phyloP scores from a whole-genome alignment of 768 basidiomycete genomes.

The Leccinellum rugosiceps region DNA sequence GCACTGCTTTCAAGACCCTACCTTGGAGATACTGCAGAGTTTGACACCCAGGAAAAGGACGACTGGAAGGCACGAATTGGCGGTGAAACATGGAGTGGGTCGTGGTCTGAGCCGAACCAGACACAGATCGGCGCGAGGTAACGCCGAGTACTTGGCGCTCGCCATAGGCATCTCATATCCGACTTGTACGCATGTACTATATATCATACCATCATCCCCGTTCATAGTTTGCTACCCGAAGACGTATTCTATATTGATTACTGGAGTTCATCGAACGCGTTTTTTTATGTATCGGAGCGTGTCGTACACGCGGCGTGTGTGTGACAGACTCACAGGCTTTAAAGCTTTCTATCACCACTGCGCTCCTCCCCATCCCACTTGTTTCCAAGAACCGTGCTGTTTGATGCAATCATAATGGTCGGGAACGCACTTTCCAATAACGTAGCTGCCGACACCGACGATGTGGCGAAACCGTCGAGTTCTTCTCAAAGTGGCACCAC shows the following conservation, averaged over 20 bases:
- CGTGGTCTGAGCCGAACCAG: conserved; percentile 38
- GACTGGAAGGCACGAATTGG: conserved; percentile 51
- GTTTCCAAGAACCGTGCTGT: background rate
- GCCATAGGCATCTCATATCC: background rate
- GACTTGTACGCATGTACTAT: conserved; percentile 15
- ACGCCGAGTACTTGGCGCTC: conserved; percentile 2
- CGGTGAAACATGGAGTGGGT: conserved; percentile 48
- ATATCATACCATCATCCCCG: conserved; percentile 9
- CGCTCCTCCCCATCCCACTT: conserved; percentile 5
- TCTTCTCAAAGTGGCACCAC: conserved; percentile 5
- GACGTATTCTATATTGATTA: background rate
- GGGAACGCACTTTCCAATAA: conserved; percentile 17
- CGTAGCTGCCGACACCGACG: conserved; percentile 12
- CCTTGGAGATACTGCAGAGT: conserved; percentile 8
- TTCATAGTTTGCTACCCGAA: background rate
- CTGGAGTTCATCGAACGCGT: background rate
- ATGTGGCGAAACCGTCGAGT: conserved; percentile 1
- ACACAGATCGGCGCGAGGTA: conserved; percentile 29
- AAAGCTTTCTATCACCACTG: conserved; percentile 9
- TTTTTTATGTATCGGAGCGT: conserved; percentile 1
- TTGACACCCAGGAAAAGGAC: conserved; percentile 41
- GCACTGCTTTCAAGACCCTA: conserved; percentile 1
- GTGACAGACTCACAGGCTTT: conserved; percentile 14
- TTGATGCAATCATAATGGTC: conserved; percentile 22
- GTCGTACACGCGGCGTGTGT: conserved; percentile 26